phyloP scores from a whole-genome alignment of 148 eudicot genomes.

The Heliamphora exappendiculata region DNA sequence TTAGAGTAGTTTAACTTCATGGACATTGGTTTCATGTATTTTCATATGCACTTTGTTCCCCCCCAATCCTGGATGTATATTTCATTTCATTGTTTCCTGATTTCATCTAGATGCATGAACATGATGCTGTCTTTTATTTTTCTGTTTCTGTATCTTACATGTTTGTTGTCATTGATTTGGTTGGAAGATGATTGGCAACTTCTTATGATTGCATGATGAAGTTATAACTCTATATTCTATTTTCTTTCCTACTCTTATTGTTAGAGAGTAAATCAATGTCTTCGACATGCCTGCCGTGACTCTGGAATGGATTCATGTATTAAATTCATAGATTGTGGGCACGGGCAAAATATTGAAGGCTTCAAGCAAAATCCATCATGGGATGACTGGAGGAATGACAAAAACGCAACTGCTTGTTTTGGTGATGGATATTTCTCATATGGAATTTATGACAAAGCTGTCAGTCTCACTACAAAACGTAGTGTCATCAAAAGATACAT shows the following conservation, averaged over 20 bases:
- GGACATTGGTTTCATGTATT: neutral
- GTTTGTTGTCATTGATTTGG: neutral
- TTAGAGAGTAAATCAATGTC: conserved; percentile 81
- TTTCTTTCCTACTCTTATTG: conserved; percentile 1
- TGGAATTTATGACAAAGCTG: conserved; percentile 62
- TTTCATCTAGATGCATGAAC: neutral
- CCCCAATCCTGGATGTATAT: too few species aligned
- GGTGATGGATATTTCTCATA: conserved; percentile 30
- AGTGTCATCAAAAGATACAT: conserved; percentile 45
- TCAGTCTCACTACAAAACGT: conserved; percentile 36
- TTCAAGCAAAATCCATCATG: conserved; percentile 13
- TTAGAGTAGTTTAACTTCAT: neutral
- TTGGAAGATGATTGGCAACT: neutral
- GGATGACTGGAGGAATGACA: conserved; percentile 38
- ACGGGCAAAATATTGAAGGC: conserved; percentile 16
- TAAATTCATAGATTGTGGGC: conserved; percentile 57
- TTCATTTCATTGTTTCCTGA: neutral
- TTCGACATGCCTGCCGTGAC: conserved; percentile 51
- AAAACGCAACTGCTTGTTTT: conserved; percentile 36
- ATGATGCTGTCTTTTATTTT: neutral
- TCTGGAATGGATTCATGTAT: conserved; percentile 20
- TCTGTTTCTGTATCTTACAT: neutral
- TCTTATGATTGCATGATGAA: neutral
- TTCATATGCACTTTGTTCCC: neutral
- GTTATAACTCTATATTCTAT: neutral